phyloP scores from a whole-genome alignment of 1,139 yeast genomes.

The Kurtzmaniella quercitrusa region DNA sequence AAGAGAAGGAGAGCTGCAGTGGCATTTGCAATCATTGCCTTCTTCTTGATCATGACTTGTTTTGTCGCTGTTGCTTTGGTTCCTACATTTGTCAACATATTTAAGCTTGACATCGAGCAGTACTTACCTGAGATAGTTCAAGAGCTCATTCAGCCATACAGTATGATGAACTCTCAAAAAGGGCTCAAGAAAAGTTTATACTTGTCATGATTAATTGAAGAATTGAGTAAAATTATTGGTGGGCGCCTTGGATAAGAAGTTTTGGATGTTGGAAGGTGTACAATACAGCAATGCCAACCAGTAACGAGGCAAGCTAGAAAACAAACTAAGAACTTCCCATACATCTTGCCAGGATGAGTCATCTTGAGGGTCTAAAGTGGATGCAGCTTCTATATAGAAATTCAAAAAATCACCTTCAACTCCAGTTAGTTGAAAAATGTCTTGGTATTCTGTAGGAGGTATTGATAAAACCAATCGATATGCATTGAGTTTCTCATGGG shows the following conservation, averaged over 20 bases:
- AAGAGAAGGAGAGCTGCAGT: slow-evolving; percentile 24
- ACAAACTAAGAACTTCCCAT: slow-evolving; percentile 13
- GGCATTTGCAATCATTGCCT: slow-evolving; percentile 36
- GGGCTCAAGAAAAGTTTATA: slow-evolving; percentile 27
- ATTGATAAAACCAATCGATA: slow-evolving; percentile 39
- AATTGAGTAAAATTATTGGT: neutral
- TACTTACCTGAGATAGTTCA: slow-evolving; percentile 31
- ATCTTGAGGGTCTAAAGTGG: slow-evolving; percentile 12
- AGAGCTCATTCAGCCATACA: slow-evolving; percentile 40
- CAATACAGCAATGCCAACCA: slow-evolving; percentile 21
- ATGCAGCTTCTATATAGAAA: slow-evolving; percentile 47
- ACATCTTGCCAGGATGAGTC: slow-evolving; percentile 18
- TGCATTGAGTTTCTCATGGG: slow-evolving; percentile 25
- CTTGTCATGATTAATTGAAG: neutral
- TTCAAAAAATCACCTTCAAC: slow-evolving; percentile 55
- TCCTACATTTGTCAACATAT: slow-evolving; percentile 34
- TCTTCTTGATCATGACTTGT: slow-evolving; percentile 29
- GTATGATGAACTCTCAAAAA: slow-evolving; percentile 20
- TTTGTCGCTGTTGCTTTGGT: slow-evolving; percentile 34
- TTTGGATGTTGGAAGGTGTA: slow-evolving; percentile 9
- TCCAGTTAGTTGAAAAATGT: slow-evolving; percentile 44
- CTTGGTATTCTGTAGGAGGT: slow-evolving; percentile 21
- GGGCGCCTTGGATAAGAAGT: slow-evolving; percentile 11
- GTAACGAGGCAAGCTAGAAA: slow-evolving; percentile 23
- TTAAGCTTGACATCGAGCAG: slow-evolving; percentile 33